These are phyloP conservation scores for Flaveria trinervia DNA, from an alignment of 129 eudicot species.

Conservation along the genomic window DNA sequence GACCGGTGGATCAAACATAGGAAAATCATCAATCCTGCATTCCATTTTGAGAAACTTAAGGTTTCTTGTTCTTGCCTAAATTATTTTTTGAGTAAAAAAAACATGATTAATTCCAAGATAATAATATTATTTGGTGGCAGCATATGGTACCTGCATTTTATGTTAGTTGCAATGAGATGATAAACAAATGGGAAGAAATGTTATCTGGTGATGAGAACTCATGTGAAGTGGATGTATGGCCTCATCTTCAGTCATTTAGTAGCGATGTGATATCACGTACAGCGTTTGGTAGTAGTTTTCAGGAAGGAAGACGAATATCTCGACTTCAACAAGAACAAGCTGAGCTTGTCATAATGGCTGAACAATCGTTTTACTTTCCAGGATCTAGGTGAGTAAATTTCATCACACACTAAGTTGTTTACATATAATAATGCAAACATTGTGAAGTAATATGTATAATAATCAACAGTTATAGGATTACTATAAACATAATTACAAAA, in stretches of 20 bases:
- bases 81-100: background rate
- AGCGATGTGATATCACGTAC: conserved; percentile 18
- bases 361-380: conserved; percentile 16
- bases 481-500: too few relatives aligned
- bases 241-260: conserved; percentile 18
- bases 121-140: background rate
- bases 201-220: background rate
- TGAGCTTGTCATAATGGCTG: background rate
- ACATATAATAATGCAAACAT: too few relatives aligned
- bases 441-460: too few relatives aligned
- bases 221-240: conserved; percentile 17
- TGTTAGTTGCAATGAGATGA: conserved; percentile 15
- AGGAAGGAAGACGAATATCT: conserved; percentile 23
- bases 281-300: conserved; percentile 18
- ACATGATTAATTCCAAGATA: background rate
- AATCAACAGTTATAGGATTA: too few relatives aligned
- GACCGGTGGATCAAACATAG: background rate
- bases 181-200: conserved; percentile 18
- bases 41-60: background rate
- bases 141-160: conserved; percentile 18
- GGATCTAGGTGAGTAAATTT: conserved; percentile 15
- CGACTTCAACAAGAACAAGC: conserved; percentile 25
- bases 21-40: background rate
- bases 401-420: background rate
- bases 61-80: background rate